Conservation (phyloP, 2,329 filamentous ascomycete species). For the Pseudogymnoascus sp. region DNA sequence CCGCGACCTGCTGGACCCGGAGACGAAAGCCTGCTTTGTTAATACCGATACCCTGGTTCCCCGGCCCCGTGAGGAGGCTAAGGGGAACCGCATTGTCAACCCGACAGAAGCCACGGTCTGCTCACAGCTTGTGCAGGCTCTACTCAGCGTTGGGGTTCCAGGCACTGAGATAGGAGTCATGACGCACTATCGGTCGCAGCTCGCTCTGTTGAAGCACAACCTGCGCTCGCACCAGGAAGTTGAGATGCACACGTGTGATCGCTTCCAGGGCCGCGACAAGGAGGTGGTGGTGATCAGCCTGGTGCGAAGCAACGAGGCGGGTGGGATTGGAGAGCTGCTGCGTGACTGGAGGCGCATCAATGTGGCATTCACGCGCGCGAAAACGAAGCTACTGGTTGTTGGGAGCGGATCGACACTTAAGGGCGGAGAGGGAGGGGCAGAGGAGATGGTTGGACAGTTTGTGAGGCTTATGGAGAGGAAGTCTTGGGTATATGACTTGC, state of each 20-base stretch:
- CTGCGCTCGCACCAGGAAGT: slow-evolving; percentile 57
- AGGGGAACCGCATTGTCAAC: slow-evolving; percentile 84
- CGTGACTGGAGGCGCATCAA: slow-evolving; percentile 92
- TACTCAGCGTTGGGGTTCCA: slow-evolving; percentile 69
- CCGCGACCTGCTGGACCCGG: slow-evolving; percentile 58
- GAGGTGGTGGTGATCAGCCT: slow-evolving; percentile 82
- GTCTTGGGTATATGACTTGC: slow-evolving; percentile 74
- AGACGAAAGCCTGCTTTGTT: slow-evolving; percentile 72
- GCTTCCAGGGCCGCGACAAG: slow-evolving; percentile 94
- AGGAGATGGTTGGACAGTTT: slow-evolving; percentile 71
- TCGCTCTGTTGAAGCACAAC: slow-evolving; percentile 69
- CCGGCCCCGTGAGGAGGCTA: slow-evolving; percentile 59
- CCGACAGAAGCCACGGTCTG: slow-evolving; percentile 71
- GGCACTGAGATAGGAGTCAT: slow-evolving; percentile 82
- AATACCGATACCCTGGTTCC: slow-evolving; percentile 74
- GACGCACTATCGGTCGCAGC: slow-evolving; percentile 90
- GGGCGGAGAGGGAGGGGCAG: slow-evolving; percentile 48
- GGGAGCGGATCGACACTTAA: slow-evolving; percentile 74
- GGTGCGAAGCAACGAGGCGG: slow-evolving; percentile 76
- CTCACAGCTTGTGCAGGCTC: slow-evolving; percentile 69
- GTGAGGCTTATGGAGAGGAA: slow-evolving; percentile 68
- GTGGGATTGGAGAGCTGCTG: slow-evolving; percentile 80
- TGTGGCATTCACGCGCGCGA: slow-evolving; percentile 87
- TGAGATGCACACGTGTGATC: slow-evolving; percentile 95
- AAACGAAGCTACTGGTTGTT: slow-evolving; percentile 82